These are phyloP conservation scores for Allantophomopsis lycopodina DNA, from an alignment of 2,329 filamentous ascomycete genomes.

Conservation along the genomic window DNA sequence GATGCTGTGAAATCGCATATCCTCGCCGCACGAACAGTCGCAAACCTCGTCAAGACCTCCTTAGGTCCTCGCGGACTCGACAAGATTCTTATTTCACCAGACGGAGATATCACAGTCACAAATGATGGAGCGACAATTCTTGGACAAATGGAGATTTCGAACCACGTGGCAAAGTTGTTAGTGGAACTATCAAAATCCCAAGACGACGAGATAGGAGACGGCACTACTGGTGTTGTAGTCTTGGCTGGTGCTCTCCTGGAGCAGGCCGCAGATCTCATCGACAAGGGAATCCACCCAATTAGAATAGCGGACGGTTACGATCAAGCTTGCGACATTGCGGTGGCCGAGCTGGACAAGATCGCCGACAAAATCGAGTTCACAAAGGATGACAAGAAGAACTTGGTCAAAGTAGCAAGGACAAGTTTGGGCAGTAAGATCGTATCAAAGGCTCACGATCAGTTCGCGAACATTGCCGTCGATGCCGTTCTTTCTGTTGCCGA, in stretches of 20 bases:
- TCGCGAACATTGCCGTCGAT: slow-evolving; percentile 92
- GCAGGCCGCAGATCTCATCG: slow-evolving; percentile 93
- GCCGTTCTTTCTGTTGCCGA: slow-evolving; percentile 94
- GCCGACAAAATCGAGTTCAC: slow-evolving; percentile 83
- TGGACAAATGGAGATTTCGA: slow-evolving; percentile 96
- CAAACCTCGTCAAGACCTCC: slow-evolving; percentile 95
- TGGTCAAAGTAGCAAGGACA: slow-evolving; percentile 90
- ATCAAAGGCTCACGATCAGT: slow-evolving; percentile 96
- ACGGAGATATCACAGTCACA: slow-evolving; percentile 97
- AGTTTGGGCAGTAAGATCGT: slow-evolving; percentile 98
- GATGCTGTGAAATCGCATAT: slow-evolving; percentile 98
- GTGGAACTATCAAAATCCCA: slow-evolving; percentile 97
- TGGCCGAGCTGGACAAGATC: slow-evolving; percentile 83
- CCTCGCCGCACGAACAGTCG: slow-evolving; percentile 86
- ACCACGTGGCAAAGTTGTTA: slow-evolving; percentile 93
- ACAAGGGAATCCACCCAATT: slow-evolving; percentile 99
- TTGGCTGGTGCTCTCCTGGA: slow-evolving; percentile 88
- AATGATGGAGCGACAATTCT: slow-evolving; percentile 98
- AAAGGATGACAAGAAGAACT: slow-evolving; percentile 66
- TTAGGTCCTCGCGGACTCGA: slow-evolving; percentile 90
- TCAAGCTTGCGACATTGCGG: slow-evolving; percentile 91
- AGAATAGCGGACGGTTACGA: slow-evolving; percentile 97
- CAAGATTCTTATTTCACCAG: slow-evolving; percentile 97
- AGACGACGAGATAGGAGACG: slow-evolving; percentile 97
- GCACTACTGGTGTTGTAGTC: slow-evolving; percentile 94